Evolutionary conservation across 2,329 filamentous ascomycete genomes (phyloP).

Genomic region (Aaosphaeria pasadenensis): DNA sequence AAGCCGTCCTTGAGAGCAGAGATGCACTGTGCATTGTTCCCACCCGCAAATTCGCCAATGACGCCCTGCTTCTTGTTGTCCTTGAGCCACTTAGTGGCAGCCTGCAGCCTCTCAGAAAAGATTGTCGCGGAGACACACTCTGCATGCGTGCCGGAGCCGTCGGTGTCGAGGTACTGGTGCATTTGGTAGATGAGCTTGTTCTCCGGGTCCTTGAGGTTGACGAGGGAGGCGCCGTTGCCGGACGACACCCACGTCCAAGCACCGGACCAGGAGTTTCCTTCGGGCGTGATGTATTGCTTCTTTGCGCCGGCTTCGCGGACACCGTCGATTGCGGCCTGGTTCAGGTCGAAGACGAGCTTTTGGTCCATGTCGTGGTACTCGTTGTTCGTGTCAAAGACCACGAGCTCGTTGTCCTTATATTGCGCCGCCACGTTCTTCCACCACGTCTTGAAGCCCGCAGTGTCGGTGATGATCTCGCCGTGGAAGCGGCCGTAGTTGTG

Average conservation of each 20-base stretch:
- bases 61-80: conserved; percentile 52
- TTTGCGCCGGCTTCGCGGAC: conserved; percentile 44
- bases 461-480: conserved; percentile 44
- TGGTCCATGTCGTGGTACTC: conserved; percentile 47
- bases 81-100: conserved; percentile 54
- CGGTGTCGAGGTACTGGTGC: conserved; percentile 61
- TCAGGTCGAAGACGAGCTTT: conserved; percentile 43
- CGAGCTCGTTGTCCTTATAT: conserved; percentile 41
- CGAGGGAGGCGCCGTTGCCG: conserved; percentile 46
- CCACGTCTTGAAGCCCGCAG: conserved; percentile 41
- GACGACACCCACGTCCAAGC: conserved; percentile 50
- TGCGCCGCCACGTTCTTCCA: conserved; percentile 41
- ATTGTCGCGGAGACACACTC: conserved; percentile 54
- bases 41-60: conserved; percentile 56
- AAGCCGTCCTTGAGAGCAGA: conserved; percentile 51
- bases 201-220: conserved; percentile 49
- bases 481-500: conserved; percentile 54
- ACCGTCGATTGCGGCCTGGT: conserved; percentile 48
- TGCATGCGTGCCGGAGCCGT: conserved; percentile 51
- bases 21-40: conserved; percentile 50
- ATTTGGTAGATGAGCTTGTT: conserved; percentile 60
- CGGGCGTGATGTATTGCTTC: conserved; percentile 59
- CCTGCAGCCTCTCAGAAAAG: conserved; percentile 49
- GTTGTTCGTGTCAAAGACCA: conserved; percentile 49
- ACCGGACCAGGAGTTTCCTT: conserved; percentile 52